Evolutionary conservation across 495 filamentous ascomycete species (phyloP), one percentile per base, ranked within the genome.

Genomic region (Annulohypoxylon moriforme): DNA sequence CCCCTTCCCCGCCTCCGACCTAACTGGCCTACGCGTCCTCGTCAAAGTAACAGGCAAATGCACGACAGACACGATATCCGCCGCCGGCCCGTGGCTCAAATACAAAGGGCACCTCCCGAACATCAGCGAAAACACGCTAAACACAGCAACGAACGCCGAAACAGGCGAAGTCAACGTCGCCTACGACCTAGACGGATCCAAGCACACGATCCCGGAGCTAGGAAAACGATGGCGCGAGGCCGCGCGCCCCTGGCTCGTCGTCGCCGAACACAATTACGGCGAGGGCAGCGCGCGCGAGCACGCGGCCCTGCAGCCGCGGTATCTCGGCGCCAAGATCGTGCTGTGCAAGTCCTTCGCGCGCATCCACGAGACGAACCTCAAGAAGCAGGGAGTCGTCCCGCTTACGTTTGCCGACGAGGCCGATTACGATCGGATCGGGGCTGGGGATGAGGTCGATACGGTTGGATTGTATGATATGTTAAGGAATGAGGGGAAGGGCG

Each of bases 41-140:
- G 93, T 96, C 85, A 98, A 97, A 83, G 91, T 98, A 53, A 91
- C 93, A 64, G 96, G 96, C 62, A 96, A 99, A 81, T 98, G 96
- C 88, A 97, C 96, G 36, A 99, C 96, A 34, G 96, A 99, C 81
- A 97, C 96, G 67, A 99, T 99, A 79, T 98, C 94, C 20, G 96
- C 95, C 5, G 96, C 96, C 2, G 96, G 96, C 5, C 94, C 94
- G 3, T 99, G 96, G 96, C 86, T 99, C 36, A 98, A 98, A 81
- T 99, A 97, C 88, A 98, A 98, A 86, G 96, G 96, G 69, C 96
- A 99, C 79, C 88, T 99, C 33, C 93, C 95, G 78, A 99, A 99
- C 83, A 99, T 99, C 83, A 91, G 89, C 68, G 93, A 89, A 70
- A 99, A 99, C 86, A 99, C 96, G 0, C 89, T 99, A 47, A 97